phyloP scores from a whole-genome alignment of 2,329 filamentous ascomycete species.

The Alternaria gaisen region DNA sequence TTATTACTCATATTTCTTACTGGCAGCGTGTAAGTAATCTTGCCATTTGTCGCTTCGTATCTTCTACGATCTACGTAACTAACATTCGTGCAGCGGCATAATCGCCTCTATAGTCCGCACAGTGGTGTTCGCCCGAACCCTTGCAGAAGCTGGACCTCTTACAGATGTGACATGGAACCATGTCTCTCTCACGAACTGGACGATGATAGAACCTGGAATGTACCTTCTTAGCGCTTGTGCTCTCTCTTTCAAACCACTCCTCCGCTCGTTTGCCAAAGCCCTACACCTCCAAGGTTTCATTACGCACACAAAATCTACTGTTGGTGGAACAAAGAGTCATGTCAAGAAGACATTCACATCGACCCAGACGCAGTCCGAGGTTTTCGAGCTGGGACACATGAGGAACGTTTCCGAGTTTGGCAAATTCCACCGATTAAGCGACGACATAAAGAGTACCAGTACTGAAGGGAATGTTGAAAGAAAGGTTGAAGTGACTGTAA shows the following conservation, averaged over 20 bases:
- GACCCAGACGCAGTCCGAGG: background rate
- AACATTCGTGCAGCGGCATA: conserved; percentile 27
- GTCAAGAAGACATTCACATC: conserved; percentile 3
- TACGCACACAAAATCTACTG: conserved; percentile 25
- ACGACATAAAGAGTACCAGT: conserved; percentile 11
- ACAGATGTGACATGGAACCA: conserved; percentile 36
- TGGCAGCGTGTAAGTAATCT: conserved; percentile 37
- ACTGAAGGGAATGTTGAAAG: background rate
- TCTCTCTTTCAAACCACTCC: conserved; percentile 37
- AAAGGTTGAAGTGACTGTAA: conserved; percentile 16
- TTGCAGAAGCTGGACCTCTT: conserved; percentile 16
- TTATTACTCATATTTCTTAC: conserved; percentile 39
- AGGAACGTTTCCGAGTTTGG: conserved; percentile 15
- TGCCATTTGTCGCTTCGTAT: background rate
- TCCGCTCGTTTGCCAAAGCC: conserved; percentile 29
- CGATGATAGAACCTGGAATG: conserved; percentile 38
- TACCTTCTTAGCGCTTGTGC: conserved; percentile 38
- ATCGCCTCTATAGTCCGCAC: conserved; percentile 38
- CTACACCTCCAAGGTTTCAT: conserved; percentile 31
- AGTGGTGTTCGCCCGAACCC: conserved; percentile 26
- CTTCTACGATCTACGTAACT: background rate
- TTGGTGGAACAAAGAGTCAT: conserved; percentile 7
- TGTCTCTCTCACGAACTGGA: conserved; percentile 34
- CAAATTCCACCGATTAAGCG: conserved; percentile 19
- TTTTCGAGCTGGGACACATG: conserved; percentile 21